Base-by-base conservation (phyloP, 306 rosid genomes). In the Carpinus fangiana region DNA sequence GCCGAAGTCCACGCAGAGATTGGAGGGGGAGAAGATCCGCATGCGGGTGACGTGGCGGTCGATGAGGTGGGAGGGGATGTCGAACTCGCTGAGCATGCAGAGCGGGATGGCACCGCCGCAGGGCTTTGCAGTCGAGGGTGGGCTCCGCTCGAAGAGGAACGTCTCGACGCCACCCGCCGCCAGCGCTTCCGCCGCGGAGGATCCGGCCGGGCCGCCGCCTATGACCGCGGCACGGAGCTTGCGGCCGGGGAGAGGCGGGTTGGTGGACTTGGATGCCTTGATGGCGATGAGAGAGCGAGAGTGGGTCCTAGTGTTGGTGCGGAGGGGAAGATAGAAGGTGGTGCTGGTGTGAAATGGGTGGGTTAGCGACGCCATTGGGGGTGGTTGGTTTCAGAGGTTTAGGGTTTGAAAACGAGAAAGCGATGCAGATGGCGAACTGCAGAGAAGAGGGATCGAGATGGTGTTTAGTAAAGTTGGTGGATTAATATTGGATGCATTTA, bases 31-130 rank as follows among this genome's bases (percentile, higher is more conserved):
- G 84, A 92, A 83, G 83, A 94, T 89, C 54, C 84, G 87, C 95
- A 92, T 87, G 28, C 73, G 83, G 12, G 89, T 92, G 66, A 92
- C 93, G 8, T 86, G 94, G 79, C 98, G 96, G 66, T 94, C 96
- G 78, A 94, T 83, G 80, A 94, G 97, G 70, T 85, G 82, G 59
- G 51, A 60, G 5, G 97, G 98, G 70, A 94, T 92, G 70, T 89
- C 73, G 84, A 94, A 94, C 83, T 94, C 97, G 52, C 80, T 87
- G 17, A 94, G 96, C 98, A 94, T 94, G 72, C 97, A 94, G 69
- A 92, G 91, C 0, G 98, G 98, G 70, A 94, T 92, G 67, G 98
- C 98, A 53, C 98, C 98, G 70, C 98, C 98, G 87, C 98, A 94
- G 13, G 98, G 98, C 56, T 94, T 94, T 51, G 97, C 93, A 18